Percentiles rank a stretch among this genome's conserved stretches.
phyloP scores from a whole-genome alignment of 352 stramenopile species.

The Globisporangium yorkense region DNA sequence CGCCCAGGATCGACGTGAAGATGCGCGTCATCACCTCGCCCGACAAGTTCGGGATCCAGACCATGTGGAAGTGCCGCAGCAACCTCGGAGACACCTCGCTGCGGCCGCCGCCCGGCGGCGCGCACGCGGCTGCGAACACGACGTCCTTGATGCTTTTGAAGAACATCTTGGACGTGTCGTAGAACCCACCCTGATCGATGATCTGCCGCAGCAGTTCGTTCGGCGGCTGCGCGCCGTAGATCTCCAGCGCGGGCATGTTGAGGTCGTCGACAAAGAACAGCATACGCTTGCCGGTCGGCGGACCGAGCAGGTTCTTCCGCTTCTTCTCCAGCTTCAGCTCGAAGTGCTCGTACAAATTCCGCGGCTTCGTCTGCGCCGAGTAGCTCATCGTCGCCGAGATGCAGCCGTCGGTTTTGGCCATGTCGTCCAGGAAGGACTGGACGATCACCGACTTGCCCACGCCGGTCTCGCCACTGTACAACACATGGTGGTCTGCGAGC shows the following conservation, averaged over 20 bases:
- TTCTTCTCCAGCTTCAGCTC: conserved; percentile 83
- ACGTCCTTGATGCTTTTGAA: conserved; percentile 90
- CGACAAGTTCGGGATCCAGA: conserved; percentile 88
- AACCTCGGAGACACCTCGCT: conserved; percentile 85
- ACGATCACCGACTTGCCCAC: conserved; percentile 93
- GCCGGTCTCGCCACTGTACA: conserved; percentile 90
- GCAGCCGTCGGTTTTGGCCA: conserved; percentile 76
- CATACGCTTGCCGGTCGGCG: conserved; percentile 73
- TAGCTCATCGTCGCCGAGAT: conserved; percentile 87
- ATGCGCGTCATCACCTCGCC: conserved; percentile 83
- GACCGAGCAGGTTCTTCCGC: conserved; percentile 73
- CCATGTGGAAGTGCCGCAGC: conserved; percentile 88
- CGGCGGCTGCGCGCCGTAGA: conserved; percentile 90
- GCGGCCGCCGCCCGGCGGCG: conserved; percentile 79
- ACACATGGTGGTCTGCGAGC: conserved; percentile 73
- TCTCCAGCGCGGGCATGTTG: conserved; percentile 91
- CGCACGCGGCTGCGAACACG: conserved; percentile 78
- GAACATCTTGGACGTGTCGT: conserved; percentile 92
- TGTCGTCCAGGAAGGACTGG: conserved; percentile 86
- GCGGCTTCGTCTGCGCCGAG: conserved; percentile 84
- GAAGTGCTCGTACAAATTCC: conserved; percentile 81
- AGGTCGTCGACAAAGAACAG: conserved; percentile 90
- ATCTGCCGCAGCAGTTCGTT: conserved; percentile 91
- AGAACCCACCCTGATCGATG: conserved; percentile 87
- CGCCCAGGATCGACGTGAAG: conserved; percentile 87